These are phyloP conservation scores for Lepiota venenata DNA, from an alignment of 768 basidiomycete genomes.

Conservation along the genomic window DNA sequence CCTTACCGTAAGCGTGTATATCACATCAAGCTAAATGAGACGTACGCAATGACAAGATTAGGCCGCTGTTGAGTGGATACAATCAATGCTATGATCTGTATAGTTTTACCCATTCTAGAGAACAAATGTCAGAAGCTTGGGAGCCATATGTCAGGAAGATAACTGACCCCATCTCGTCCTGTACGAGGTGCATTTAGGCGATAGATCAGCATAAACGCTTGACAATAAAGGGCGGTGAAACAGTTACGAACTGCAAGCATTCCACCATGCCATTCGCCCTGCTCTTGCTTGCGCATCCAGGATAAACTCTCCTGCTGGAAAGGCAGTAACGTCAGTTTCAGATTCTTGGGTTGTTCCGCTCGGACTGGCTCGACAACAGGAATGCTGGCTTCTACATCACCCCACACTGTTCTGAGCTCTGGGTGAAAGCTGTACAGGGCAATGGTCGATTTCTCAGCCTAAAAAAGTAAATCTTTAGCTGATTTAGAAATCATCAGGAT, in stretches of 20 bases:
- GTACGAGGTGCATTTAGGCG: conserved; percentile 1
- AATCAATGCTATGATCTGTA: conserved; percentile 91
- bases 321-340: conserved; percentile 84
- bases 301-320: conserved; percentile 94
- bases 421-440: conserved; percentile 69
- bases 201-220: neutral
- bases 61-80: conserved; percentile 76
- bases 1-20: conserved; percentile 28
- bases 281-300: conserved; percentile 97
- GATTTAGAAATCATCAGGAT: neutral
- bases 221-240: neutral
- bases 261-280: conserved; percentile 83
- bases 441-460: conserved; percentile 73
- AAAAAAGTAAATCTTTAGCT: conserved; percentile 10
- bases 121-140: conserved; percentile 9
- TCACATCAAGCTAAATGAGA: conserved; percentile 36
- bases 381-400: conserved; percentile 67
- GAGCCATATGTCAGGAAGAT: neutral
- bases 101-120: conserved; percentile 87
- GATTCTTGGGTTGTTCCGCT: conserved; percentile 75
- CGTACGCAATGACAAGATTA: conserved; percentile 90
- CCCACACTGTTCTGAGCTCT: conserved; percentile 84
- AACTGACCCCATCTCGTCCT: conserved; percentile 91
- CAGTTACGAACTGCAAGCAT: conserved; percentile 76
- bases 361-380: conserved; percentile 60